Evolutionary conservation across 805 yeast species (phyloP), one percentile per base, ranked within the genome.

Genomic region (Zygotorulaspora danielsina): DNA sequence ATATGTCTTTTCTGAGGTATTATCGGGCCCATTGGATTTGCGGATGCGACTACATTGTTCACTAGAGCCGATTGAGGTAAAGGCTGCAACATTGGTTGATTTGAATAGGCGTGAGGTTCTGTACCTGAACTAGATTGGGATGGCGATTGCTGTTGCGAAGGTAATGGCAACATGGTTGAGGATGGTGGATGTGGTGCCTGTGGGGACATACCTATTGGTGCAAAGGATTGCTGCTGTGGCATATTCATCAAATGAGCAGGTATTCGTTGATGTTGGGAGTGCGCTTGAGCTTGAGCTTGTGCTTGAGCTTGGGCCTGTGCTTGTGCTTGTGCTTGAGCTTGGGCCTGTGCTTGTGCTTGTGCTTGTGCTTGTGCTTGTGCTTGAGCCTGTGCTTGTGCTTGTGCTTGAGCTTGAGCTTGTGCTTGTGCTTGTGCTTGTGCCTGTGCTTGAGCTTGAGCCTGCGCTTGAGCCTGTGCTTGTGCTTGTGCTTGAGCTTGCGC

Each of bases 1-100:
- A 49, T 41, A 5, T 53, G 45, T 46, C 64, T 57, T 38, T 59
- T 60, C 34, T 55, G 56, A 4, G 63, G 59, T 11, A 50, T 19
- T 3, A 36, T 37, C 11, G 44, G 44, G 19, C 41, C 44, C 32
- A 38, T 27, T 28, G 38, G 12, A 11, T 32, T 28, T 6, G 41
- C 17, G 18, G 39, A 30, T 13, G 12, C 25, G 9, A 26, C 38
- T 5, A 24, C 27, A 15, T 27, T 27, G 12, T 31, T 41, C 6
- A 28, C 28, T n/a, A 28, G 29, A 29, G 41, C 41, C 9, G 42
- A 29, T n/a, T 40, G 32, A 16, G 39, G 46, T 5, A 28, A 29
- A 3, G 38, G 34, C 10, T 43, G 41, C 12, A 34, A 21, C 32
- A 39, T 32, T 18, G 36, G 42, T 19, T 36, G 45, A 28, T 33